These are phyloP conservation scores for Leishmania lainsoni DNA, from an alignment of 208 protist species.

Conservation along the genomic window DNA sequence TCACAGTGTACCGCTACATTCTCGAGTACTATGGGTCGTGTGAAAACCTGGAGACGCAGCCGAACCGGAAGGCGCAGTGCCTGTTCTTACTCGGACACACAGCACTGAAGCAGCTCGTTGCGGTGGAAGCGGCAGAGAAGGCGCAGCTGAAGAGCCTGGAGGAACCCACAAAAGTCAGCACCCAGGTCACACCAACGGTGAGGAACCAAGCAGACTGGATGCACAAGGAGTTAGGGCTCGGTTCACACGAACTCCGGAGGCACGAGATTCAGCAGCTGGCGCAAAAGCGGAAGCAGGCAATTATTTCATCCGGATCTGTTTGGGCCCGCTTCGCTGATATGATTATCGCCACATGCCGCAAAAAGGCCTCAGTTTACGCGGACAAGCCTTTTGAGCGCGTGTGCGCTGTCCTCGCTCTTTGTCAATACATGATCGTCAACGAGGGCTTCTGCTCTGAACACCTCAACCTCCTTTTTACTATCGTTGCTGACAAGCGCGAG, in stretches of 20 bases:
- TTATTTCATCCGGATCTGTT: slow-evolving; percentile 73
- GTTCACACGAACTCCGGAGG: slow-evolving; percentile 76
- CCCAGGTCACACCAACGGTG: slow-evolving; percentile 13
- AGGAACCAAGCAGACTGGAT: slow-evolving; percentile 63
- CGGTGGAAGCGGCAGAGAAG: slow-evolving; percentile 79
- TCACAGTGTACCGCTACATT: slow-evolving; percentile 77
- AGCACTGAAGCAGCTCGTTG: slow-evolving; percentile 86
- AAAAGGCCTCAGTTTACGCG: slow-evolving; percentile 41
- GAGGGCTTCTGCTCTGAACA: slow-evolving; percentile 74
- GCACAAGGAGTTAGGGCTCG: slow-evolving; percentile 87
- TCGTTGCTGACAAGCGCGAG: slow-evolving; percentile 72
- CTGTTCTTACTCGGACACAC: slow-evolving; percentile 78
- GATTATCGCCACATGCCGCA: slow-evolving; percentile 59
- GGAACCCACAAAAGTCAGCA: slow-evolving; percentile 26
- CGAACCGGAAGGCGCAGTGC: slow-evolving; percentile 68
- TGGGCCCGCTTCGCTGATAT: slow-evolving; percentile 62
- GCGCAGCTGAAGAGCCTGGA: slow-evolving; percentile 78
- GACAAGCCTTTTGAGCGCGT: slow-evolving; percentile 64
- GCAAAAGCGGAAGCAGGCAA: slow-evolving; percentile 64
- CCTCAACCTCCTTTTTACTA: slow-evolving; percentile 79
- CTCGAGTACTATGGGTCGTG: slow-evolving; percentile 59
- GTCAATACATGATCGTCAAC: slow-evolving; percentile 86
- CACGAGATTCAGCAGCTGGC: slow-evolving; percentile 85
- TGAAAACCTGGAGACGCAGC: slow-evolving; percentile 11
- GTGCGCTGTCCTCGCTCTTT: slow-evolving; percentile 83